A percentile compares a stretch with the other conserved stretches of the same genome.
Evolutionary conservation across 345 rosid species (phyloP).

Genomic region (Nephelium lappaceum): DNA sequence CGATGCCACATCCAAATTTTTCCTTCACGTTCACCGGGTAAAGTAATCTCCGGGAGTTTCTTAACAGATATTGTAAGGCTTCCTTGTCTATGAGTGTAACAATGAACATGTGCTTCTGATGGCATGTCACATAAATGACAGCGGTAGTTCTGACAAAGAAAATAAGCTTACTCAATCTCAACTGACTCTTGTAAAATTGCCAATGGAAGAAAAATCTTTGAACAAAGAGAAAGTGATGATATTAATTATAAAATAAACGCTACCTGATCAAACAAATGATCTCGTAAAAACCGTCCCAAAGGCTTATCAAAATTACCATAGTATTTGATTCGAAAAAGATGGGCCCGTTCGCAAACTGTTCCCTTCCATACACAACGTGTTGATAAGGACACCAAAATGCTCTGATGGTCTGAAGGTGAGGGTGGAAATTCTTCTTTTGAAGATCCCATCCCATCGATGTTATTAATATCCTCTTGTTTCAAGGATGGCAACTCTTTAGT

Average conservation of each 20-base stretch:
- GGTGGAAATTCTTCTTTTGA: conserved; percentile 88
- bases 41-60: conserved; percentile 59
- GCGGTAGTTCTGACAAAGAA: conserved; percentile 51
- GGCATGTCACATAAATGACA: conserved; percentile 89
- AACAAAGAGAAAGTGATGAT: conserved; percentile 7
- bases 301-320: conserved; percentile 95
- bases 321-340: conserved; percentile 88
- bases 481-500: conserved; percentile 31
- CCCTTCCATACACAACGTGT: conserved; percentile 95
- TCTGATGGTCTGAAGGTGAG: conserved; percentile 89
- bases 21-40: conserved; percentile 90
- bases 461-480: conserved; percentile 32
- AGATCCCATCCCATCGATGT: conserved; percentile 50
- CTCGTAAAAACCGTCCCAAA: conserved; percentile 83
- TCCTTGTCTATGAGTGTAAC: conserved; percentile 95
- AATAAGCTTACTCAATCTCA: conserved; percentile 18
- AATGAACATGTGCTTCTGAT: conserved; percentile 94
- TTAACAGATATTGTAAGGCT: conserved; percentile 93
- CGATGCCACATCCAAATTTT: conserved; percentile 99
- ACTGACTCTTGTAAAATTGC: background rate
- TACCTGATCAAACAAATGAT: conserved; percentile 95
- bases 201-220: conserved; percentile 1
- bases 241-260: conserved; percentile 8
- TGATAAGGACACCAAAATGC: conserved; percentile 93
- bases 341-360: conserved; percentile 86